phyloP scores from a whole-genome alignment of 2,329 filamentous ascomycete genomes.

The Aureobasidium subglaciale region DNA sequence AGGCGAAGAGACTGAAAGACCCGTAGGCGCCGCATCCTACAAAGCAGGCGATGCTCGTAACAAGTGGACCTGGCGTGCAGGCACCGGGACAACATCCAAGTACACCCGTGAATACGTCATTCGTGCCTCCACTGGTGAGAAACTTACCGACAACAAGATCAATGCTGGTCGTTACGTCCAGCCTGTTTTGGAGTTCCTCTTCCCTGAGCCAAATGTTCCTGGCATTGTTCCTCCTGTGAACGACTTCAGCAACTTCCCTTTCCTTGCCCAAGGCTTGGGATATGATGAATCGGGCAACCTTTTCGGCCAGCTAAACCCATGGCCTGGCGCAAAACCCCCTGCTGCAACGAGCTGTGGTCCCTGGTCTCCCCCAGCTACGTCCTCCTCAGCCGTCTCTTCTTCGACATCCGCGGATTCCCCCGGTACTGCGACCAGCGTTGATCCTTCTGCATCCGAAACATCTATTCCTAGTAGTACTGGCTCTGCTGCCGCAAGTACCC shows the following conservation, averaged over 20 bases:
- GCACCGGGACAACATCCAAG: slow-evolving; percentile 23
- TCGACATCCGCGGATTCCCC: slow-evolving; percentile 24
- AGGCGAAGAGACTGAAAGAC: slow-evolving; percentile 31
- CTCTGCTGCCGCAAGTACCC: slow-evolving; percentile 20
- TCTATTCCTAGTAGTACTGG: slow-evolving; percentile 14
- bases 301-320: slow-evolving; percentile 35
- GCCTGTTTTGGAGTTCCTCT: slow-evolving; percentile 39
- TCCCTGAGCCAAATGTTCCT: slow-evolving; percentile 36
- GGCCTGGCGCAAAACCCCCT: slow-evolving; percentile 27
- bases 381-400: slow-evolving; percentile 26
- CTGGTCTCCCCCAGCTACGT: slow-evolving; percentile 19
- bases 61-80: slow-evolving; percentile 34
- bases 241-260: slow-evolving; percentile 31
- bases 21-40: slow-evolving; percentile 29
- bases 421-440: slow-evolving; percentile 23
- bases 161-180: slow-evolving; percentile 36
- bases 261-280: slow-evolving; percentile 27
- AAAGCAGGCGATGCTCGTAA: slow-evolving; percentile 29
- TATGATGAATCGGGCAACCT: slow-evolving; percentile 24
- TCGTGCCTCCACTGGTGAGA: slow-evolving; percentile 28
- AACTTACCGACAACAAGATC: slow-evolving; percentile 33
- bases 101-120: slow-evolving; percentile 39
- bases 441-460: slow-evolving; percentile 21
- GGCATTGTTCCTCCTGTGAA: slow-evolving; percentile 28
- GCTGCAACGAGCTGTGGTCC: slow-evolving; percentile 19